A percentile compares a stretch with the other conserved stretches of the same genome.
These are phyloP conservation scores for Pseudoturritis turrita DNA, from an alignment of 345 rosid species.

Conservation along the genomic window DNA sequence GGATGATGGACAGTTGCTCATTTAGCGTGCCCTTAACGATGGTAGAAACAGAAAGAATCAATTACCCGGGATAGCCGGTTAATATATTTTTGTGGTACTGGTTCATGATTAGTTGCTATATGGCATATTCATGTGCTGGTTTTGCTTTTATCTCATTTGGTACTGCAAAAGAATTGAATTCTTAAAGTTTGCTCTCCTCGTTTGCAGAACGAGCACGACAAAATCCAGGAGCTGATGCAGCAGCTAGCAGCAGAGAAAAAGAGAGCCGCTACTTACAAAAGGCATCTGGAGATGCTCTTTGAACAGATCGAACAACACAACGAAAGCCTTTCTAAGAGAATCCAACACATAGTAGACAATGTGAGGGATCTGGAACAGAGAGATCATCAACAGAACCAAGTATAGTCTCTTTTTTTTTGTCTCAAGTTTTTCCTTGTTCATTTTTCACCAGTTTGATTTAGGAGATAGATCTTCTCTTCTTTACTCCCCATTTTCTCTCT, in stretches of 20 bases:
- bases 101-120: constrained; percentile 5
- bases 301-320: constrained; percentile 94
- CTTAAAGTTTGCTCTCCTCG: not conserved
- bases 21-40: too few relatives aligned
- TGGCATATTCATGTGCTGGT: not conserved
- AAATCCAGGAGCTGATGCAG: constrained; percentile 84
- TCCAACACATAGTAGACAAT: constrained; percentile 69
- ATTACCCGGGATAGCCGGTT: not conserved
- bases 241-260: constrained; percentile 90
- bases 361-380: constrained; percentile 69
- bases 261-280: constrained; percentile 83
- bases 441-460: constrained; percentile 14
- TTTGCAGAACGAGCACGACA: constrained; percentile 84
- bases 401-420: constrained; percentile 33
- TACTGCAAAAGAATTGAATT: not conserved
- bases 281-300: constrained; percentile 83
- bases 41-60: not conserved
- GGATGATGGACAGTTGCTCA: too few relatives aligned
- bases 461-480: constrained; percentile 22
- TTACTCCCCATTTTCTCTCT: constrained; percentile 2
- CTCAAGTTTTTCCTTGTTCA: constrained; percentile 10
- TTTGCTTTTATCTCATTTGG: constrained; percentile 1
- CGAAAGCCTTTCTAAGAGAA: constrained; percentile 71
- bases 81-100: not conserved
- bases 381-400: constrained; percentile 44